phyloP scores from a whole-genome alignment of 2,329 filamentous ascomycete species.

The Periglandula ipomoeae region DNA sequence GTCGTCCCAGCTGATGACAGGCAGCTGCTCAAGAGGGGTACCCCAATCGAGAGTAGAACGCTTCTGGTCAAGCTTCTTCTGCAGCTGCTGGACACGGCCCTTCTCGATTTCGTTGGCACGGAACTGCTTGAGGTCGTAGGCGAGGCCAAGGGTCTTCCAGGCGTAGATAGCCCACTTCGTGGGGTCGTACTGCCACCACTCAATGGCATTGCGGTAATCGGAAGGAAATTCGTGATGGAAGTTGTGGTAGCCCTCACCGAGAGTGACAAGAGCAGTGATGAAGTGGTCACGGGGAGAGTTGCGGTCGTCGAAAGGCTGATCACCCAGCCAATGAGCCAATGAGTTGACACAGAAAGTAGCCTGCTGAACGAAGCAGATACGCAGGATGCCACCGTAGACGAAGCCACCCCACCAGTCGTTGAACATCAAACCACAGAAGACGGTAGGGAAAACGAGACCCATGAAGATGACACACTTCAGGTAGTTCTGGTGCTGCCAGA shows the following conservation, averaged over 20 bases:
- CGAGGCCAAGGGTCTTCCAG: constrained; percentile 77
- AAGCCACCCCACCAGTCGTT: constrained; percentile 75
- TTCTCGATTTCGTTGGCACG: constrained; percentile 88
- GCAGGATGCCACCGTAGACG: constrained; percentile 76
- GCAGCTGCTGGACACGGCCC: constrained; percentile 76
- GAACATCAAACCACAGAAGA: constrained; percentile 72
- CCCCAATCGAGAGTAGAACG: constrained; percentile 78
- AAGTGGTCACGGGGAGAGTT: constrained; percentile 85
- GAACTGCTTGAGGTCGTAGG: constrained; percentile 85
- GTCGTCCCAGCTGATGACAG: constrained; percentile 79
- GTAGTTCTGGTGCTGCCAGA: constrained; percentile 84
- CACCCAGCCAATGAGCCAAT: constrained; percentile 81
- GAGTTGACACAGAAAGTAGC: constrained; percentile 92
- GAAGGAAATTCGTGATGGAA: constrained; percentile 94
- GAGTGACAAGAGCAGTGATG: constrained; percentile 74
- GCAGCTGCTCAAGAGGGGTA: constrained; percentile 73
- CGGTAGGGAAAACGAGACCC: constrained; percentile 65
- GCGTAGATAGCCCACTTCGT: constrained; percentile 84
- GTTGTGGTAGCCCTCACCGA: constrained; percentile 89
- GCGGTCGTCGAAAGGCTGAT: constrained; percentile 87
- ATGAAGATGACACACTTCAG: constrained; percentile 70
- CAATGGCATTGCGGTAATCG: constrained; percentile 84
- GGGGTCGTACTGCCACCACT: constrained; percentile 86
- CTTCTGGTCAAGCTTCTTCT: constrained; percentile 91
- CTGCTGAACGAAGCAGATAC: constrained; percentile 85